Evolutionary conservation across 73 alveolate genomes (phyloP).

Genomic region (Paramecium caudatum): DNA sequence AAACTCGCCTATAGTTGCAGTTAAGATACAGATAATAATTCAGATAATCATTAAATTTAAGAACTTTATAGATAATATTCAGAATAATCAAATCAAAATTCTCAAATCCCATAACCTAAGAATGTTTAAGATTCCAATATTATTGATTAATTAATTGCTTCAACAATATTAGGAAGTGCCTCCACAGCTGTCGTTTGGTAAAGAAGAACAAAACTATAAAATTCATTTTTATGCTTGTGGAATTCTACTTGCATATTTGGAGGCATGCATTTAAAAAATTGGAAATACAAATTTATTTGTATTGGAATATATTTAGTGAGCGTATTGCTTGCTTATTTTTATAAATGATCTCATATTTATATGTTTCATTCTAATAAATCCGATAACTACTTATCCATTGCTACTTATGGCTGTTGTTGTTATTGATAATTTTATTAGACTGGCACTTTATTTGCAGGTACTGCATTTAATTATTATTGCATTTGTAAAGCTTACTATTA

Average conservation of each 20-base stretch:
- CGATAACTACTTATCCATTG: too few species aligned
- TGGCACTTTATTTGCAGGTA: constrained; percentile 23
- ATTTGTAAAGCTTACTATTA: neutral
- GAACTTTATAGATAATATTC: constrained; percentile 16
- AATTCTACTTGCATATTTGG: constrained; percentile 33
- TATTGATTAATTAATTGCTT: neutral
- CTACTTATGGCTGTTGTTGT: too few species aligned
- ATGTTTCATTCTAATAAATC: too few species aligned
- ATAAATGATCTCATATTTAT: too few species aligned
- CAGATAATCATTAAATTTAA: neutral
- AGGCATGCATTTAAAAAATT: neutral
- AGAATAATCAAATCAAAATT: constrained; percentile 20
- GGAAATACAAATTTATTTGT: neutral
- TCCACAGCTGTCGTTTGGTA: neutral
- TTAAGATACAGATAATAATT: constrained; percentile 12
- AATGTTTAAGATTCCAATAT: neutral
- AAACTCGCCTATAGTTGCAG: neutral
- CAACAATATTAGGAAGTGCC: constrained; percentile 4
- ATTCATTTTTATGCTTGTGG: neutral
- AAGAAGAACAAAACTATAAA: neutral
- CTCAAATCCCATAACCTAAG: neutral
- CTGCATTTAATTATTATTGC: constrained; percentile 2
- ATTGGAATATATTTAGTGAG: neutral
- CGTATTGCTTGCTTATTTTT: neutral
- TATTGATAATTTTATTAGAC: neutral